phyloP scores from a whole-genome alignment of 257 asterid species.

The Nicotiana undulata region DNA sequence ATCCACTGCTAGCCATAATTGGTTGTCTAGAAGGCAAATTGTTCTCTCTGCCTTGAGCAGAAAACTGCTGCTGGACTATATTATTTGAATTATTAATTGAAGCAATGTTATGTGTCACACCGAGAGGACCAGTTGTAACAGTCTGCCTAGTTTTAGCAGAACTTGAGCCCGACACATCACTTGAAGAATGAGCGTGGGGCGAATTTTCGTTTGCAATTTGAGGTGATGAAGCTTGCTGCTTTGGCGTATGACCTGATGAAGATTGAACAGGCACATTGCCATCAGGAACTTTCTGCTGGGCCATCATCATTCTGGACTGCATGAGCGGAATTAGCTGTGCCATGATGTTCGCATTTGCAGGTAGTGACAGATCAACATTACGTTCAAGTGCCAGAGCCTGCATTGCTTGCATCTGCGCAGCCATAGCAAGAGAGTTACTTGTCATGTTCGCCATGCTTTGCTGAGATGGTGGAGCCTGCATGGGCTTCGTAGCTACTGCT shows the following conservation, averaged over 20 bases:
- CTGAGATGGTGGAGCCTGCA: slow-evolving; percentile 57
- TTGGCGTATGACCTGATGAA: slow-evolving; percentile 36
- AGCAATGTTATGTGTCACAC: slow-evolving; percentile 37
- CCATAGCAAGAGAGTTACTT: slow-evolving; percentile 57
- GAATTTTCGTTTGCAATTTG: slow-evolving; percentile 67
- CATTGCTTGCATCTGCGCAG: slow-evolving; percentile 87
- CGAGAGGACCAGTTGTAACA: slow-evolving; percentile 49
- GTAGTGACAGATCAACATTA: slow-evolving; percentile 83
- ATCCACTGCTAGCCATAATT: slow-evolving; percentile 46
- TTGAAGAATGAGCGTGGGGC: slow-evolving; percentile 73
- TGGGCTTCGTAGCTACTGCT: slow-evolving; percentile 35
- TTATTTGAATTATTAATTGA: slow-evolving; percentile 36
- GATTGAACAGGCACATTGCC: slow-evolving; percentile 43
- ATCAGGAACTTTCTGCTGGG: slow-evolving; percentile 73
- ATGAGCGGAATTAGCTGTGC: slow-evolving; percentile 70
- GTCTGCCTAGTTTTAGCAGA: slow-evolving; percentile 72
- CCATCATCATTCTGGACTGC: slow-evolving; percentile 70
- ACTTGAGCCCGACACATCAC: slow-evolving; percentile 76
- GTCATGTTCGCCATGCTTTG: slow-evolving; percentile 56
- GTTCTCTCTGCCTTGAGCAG: slow-evolving; percentile 58
- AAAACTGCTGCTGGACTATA: slow-evolving; percentile 49
- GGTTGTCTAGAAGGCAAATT: slow-evolving; percentile 75
- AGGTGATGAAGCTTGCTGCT: slow-evolving; percentile 61
- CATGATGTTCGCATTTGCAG: slow-evolving; percentile 73
- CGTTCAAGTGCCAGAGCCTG: slow-evolving; percentile 90